A percentile compares a stretch with the other conserved stretches of the same genome.
Conservation (phyloP, 441 rosid genomes). For the Croton setiger region DNA sequence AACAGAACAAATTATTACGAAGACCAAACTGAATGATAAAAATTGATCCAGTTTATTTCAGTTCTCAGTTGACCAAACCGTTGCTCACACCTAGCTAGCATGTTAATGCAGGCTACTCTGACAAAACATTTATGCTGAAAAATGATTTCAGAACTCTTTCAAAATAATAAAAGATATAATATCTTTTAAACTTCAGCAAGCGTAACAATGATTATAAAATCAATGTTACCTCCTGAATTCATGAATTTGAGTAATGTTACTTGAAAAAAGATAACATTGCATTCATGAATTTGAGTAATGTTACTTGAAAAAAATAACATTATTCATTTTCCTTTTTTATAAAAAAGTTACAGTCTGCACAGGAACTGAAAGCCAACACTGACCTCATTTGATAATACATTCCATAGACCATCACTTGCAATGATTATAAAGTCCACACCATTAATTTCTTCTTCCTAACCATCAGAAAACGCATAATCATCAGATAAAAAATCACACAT, state of each 20-base stretch:
- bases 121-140: not conserved
- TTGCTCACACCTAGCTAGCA: not conserved
- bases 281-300: not conserved
- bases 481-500: conserved; percentile 12
- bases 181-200: not conserved
- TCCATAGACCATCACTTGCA: conserved; percentile 91
- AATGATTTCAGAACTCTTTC: not conserved
- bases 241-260: not conserved
- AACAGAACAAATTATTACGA: too few relatives aligned
- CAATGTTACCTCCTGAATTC: not conserved
- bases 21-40: too few relatives aligned
- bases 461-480: conserved; percentile 13
- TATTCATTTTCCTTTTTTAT: not conserved
- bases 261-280: not conserved
- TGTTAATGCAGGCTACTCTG: not conserved
- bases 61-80: too few relatives aligned
- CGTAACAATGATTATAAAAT: not conserved
- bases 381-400: conserved; percentile 76
- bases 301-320: not conserved
- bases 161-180: not conserved
- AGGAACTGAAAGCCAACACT: conserved; percentile 1
- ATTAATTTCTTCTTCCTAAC: conserved; percentile 67
- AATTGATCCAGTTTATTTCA: too few relatives aligned
- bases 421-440: conserved; percentile 65
- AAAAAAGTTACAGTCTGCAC: too few relatives aligned